Conservation (phyloP, 352 stramenopile species). For the Pythium volutum region DNA sequence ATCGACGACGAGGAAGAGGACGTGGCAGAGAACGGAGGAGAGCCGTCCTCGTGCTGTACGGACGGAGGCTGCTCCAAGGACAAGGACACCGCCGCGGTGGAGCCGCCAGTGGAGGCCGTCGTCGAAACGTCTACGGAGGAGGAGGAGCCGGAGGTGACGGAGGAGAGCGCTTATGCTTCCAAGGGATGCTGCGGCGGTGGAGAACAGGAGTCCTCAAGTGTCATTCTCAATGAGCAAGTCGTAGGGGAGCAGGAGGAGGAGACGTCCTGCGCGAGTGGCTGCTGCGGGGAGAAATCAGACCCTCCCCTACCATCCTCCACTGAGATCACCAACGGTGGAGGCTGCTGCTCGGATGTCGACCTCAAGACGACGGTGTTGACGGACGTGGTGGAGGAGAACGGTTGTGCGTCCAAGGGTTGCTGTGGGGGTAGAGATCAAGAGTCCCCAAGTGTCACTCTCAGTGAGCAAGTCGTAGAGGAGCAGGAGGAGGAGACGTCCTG, state of each 20-base stretch:
- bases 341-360: conserved; percentile 11
- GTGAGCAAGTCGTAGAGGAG: neutral
- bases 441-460: neutral
- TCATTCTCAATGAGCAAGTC: neutral
- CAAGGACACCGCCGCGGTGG: neutral
- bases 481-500: neutral
- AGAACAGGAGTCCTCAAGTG: neutral
- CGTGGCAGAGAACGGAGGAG: neutral
- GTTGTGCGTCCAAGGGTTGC: conserved; percentile 12
- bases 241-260: neutral
- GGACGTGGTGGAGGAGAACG: neutral
- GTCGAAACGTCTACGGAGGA: neutral
- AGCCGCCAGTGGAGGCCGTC: neutral
- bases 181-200: conserved; percentile 11
- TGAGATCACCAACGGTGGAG: neutral
- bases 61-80: neutral
- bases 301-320: neutral
- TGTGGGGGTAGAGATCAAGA: neutral
- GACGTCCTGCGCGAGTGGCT: neutral
- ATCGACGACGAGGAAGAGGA: neutral
- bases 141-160: neutral
- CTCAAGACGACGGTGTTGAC: no score
- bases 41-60: neutral
- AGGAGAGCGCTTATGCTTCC: conserved; percentile 3
- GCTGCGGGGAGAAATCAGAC: neutral